These are phyloP conservation scores for Penicillium longicatenatum DNA, from an alignment of 495 filamentous ascomycete genomes.

Conservation along the genomic window DNA sequence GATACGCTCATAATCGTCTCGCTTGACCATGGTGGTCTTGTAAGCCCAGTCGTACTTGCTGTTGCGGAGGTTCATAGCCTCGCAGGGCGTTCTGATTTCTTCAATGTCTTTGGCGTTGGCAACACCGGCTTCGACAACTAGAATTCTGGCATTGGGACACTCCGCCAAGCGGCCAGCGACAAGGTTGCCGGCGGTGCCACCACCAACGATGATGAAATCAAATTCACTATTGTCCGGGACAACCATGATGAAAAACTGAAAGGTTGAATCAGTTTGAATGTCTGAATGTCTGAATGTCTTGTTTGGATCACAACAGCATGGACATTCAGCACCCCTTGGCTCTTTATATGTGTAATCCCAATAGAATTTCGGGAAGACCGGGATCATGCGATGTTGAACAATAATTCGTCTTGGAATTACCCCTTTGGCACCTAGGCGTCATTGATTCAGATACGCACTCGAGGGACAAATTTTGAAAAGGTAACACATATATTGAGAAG, in stretches of 20 bases:
- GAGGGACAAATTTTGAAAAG: no score
- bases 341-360: no score
- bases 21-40: conserved; percentile 64
- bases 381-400: no score
- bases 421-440: no score
- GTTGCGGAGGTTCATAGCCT: conserved; percentile 44
- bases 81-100: conserved; percentile 46
- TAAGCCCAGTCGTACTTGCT: conserved; percentile 61
- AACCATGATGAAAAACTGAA: not conserved
- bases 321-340: no score
- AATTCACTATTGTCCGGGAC: conserved; percentile 2
- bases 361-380: no score
- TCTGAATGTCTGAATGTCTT: no score
- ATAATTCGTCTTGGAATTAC: no score
- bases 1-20: conserved; percentile 60
- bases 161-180: conserved; percentile 62
- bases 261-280: not conserved
- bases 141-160: conserved; percentile 50
- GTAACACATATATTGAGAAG: no score
- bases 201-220: conserved; percentile 49
- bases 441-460: no score
- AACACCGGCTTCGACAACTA: conserved; percentile 57
- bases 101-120: conserved; percentile 40
- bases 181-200: conserved; percentile 60
- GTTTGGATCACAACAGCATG: no score